These are phyloP conservation scores for Chamaecrista fasciculata DNA, from an alignment of 306 rosid genomes.

Conservation along the genomic window DNA sequence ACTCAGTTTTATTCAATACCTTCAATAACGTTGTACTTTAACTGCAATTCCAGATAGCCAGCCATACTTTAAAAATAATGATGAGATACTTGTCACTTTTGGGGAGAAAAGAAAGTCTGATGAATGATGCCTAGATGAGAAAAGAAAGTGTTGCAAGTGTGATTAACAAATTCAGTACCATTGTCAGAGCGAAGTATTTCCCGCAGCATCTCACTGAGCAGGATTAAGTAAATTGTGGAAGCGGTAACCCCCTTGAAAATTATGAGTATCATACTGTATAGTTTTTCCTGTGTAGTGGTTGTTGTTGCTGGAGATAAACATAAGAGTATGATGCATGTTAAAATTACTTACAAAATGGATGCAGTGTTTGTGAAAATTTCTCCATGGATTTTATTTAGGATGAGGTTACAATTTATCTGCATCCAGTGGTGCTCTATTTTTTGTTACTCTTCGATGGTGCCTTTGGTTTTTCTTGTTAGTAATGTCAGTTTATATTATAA, in stretches of 20 bases:
- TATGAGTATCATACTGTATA: not conserved
- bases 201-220: not conserved
- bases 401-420: not conserved
- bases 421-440: slow-evolving; percentile 3
- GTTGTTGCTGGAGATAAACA: not conserved
- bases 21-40: no score
- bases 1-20: not conserved
- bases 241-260: not conserved
- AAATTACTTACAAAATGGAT: not conserved
- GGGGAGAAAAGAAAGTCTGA: no score
- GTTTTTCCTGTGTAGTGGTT: not conserved
- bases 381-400: not conserved
- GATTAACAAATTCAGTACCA: no score
- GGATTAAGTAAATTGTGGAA: not conserved
- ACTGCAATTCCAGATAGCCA: no score
- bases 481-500: not conserved
- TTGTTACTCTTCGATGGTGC: no score
- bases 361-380: not conserved
- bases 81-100: not conserved
- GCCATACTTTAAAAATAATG: not conserved
- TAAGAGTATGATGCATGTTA: not conserved
- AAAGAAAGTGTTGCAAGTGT: no score
- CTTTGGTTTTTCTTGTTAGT: no score
- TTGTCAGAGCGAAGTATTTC: no score
- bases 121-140: no score